These are phyloP conservation scores for Penicillium paneum DNA, from an alignment of 2,329 filamentous ascomycete species.

Conservation along the genomic window DNA sequence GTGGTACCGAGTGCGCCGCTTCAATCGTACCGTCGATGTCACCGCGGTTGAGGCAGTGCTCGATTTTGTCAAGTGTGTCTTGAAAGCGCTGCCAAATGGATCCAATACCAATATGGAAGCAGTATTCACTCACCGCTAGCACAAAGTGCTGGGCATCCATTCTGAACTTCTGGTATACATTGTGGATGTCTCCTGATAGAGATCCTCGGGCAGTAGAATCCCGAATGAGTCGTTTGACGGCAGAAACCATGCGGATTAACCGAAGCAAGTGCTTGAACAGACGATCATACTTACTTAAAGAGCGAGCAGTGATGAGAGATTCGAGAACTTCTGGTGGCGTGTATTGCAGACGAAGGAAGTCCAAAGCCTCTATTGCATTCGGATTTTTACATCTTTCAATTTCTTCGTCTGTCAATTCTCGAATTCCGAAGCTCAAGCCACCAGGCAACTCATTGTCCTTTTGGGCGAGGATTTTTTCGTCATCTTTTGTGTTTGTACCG, in stretches of 20 bases:
- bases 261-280: conserved; percentile 79
- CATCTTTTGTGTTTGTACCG: conserved; percentile 15
- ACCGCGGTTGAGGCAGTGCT: conserved; percentile 53
- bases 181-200: conserved; percentile 34
- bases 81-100: conserved; percentile 71
- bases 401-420: conserved; percentile 73
- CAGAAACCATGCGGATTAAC: conserved; percentile 73
- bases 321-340: conserved; percentile 69
- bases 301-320: conserved; percentile 66
- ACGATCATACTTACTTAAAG: conserved; percentile 76
- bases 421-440: conserved; percentile 76
- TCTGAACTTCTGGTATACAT: conserved; percentile 60
- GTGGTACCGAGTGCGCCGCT: conserved; percentile 60
- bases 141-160: conserved; percentile 80
- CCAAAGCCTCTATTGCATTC: conserved; percentile 79
- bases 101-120: conserved; percentile 73
- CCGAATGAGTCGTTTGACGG: conserved; percentile 63
- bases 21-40: conserved; percentile 48
- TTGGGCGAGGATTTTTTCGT: conserved; percentile 24
- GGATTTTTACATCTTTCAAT: conserved; percentile 81
- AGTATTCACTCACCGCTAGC: conserved; percentile 68
- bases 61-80: conserved; percentile 60
- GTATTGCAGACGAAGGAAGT: conserved; percentile 87
- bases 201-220: conserved; percentile 48
- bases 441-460: conserved; percentile 55